phyloP scores from a whole-genome alignment of 495 filamentous ascomycete species.

The Tuber magnatum region DNA sequence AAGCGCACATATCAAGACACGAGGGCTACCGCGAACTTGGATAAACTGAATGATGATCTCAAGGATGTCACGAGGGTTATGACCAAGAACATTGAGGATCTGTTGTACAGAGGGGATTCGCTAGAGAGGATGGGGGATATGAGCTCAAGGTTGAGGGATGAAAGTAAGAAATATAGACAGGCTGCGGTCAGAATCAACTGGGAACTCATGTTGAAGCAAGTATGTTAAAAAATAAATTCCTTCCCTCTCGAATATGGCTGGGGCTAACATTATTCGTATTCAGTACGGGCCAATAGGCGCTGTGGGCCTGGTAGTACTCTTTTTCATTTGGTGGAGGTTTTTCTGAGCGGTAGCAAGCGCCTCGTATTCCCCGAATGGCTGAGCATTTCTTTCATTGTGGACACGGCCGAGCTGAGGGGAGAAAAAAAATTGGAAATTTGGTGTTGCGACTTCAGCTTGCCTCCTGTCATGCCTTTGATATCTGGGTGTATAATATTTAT shows the following conservation, averaged over 20 bases:
- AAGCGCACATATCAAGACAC: constrained; percentile 92
- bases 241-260: neutral
- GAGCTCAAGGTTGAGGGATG: constrained; percentile 74
- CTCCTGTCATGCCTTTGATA: constrained; percentile 11
- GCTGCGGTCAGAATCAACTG: constrained; percentile 97
- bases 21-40: constrained; percentile 77
- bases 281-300: constrained; percentile 82
- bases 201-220: constrained; percentile 91
- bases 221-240: constrained; percentile 40
- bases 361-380: constrained; percentile 14
- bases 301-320: constrained; percentile 67
- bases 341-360: constrained; percentile 50
- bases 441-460: constrained; percentile 8
- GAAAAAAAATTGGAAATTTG: neutral
- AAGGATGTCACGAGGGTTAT: constrained; percentile 97
- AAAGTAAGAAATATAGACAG: constrained; percentile 85
- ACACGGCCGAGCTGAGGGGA: constrained; percentile 2
- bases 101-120: constrained; percentile 89
- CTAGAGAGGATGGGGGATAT: constrained; percentile 97
- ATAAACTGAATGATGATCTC: constrained; percentile 88
- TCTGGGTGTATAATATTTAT: constrained; percentile 22
- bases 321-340: constrained; percentile 89
- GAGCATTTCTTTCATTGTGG: constrained; percentile 13
- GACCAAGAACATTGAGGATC: constrained; percentile 99
- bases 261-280: constrained; percentile 7